A percentile compares a stretch with the other conserved stretches of the same genome.
Conservation (phyloP, 176 grass and related monocot species). For the Oryza meridionalis region DNA sequence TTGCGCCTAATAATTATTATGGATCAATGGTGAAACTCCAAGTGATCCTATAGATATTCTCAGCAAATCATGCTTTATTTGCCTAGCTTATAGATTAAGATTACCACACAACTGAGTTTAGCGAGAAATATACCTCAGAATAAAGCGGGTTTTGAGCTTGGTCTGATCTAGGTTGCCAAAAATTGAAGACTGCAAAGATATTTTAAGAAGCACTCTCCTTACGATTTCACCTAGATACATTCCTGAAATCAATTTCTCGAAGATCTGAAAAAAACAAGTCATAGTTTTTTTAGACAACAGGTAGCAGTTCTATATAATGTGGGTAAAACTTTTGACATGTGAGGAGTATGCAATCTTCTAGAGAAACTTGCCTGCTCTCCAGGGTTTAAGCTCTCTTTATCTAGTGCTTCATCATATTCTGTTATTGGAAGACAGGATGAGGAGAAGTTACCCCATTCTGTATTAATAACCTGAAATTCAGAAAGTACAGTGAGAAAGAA, state of each 20-base stretch:
- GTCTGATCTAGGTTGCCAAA: conserved; percentile 56
- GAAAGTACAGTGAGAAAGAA: conserved; percentile 1
- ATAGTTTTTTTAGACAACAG: background rate
- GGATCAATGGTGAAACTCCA: background rate
- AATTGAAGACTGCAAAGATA: conserved; percentile 47
- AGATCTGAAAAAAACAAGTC: conserved; percentile 49
- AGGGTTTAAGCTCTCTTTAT: conserved; percentile 73
- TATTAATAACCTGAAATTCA: conserved; percentile 60
- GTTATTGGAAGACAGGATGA: conserved; percentile 67
- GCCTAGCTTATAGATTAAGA: background rate
- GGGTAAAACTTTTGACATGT: background rate
- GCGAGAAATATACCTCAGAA: conserved; percentile 44
- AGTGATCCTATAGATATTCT: background rate
- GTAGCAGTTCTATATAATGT: background rate
- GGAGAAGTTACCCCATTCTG: conserved; percentile 74
- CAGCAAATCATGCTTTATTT: background rate
- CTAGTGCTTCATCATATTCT: conserved; percentile 70
- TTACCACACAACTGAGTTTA: background rate
- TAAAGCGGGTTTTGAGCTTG: conserved; percentile 64
- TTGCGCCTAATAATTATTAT: background rate
- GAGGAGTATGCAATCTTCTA: background rate
- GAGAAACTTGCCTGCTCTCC: conserved; percentile 58
- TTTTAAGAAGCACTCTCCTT: conserved; percentile 76
- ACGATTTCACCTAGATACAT: conserved; percentile 91
- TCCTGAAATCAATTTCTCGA: conserved; percentile 83